phyloP scores from a whole-genome alignment of 768 basidiomycete genomes.

The Phaeotremella fagi region DNA sequence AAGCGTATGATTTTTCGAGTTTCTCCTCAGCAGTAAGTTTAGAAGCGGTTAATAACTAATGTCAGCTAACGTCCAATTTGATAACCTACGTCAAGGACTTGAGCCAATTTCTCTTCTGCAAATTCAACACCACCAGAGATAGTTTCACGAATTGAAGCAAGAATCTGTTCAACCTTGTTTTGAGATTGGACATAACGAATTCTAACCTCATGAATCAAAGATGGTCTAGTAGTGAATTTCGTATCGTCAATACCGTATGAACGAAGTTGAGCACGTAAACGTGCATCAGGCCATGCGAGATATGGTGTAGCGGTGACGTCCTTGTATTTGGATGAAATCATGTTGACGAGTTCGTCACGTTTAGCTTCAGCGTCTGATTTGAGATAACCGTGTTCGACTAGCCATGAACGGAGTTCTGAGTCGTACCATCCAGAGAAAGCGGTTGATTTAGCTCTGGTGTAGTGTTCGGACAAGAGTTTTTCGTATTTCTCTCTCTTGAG shows the following conservation, averaged over 20 bases:
- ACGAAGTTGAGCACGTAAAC: constrained; percentile 81
- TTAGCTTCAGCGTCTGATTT: constrained; percentile 67
- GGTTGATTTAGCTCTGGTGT: constrained; percentile 49
- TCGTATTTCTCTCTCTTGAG: constrained; percentile 67
- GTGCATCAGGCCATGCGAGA: constrained; percentile 85
- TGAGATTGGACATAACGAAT: constrained; percentile 70
- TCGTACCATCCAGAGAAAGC: constrained; percentile 63
- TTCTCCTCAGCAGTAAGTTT: constrained; percentile 46
- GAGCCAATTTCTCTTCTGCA: constrained; percentile 68
- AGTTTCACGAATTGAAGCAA: constrained; percentile 61
- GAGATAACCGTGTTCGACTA: constrained; percentile 66
- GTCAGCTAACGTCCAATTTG: constrained; percentile 11
- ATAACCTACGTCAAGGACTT: constrained; percentile 41
- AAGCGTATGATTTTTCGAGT: constrained; percentile 44
- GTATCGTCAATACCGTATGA: constrained; percentile 68
- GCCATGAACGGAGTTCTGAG: constrained; percentile 69
- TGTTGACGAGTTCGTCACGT: constrained; percentile 68
- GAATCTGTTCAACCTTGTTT: constrained; percentile 57
- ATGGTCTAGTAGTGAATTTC: constrained; percentile 60
- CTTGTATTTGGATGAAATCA: constrained; percentile 61
- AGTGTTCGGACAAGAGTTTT: constrained; percentile 58
- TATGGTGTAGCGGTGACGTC: constrained; percentile 61
- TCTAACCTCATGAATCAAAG: constrained; percentile 59
- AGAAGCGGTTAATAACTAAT: constrained; percentile 48
- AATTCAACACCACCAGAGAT: constrained; percentile 64